Conservation (phyloP, 108 stramenopile species). For the Cyclotella sp. region DNA sequence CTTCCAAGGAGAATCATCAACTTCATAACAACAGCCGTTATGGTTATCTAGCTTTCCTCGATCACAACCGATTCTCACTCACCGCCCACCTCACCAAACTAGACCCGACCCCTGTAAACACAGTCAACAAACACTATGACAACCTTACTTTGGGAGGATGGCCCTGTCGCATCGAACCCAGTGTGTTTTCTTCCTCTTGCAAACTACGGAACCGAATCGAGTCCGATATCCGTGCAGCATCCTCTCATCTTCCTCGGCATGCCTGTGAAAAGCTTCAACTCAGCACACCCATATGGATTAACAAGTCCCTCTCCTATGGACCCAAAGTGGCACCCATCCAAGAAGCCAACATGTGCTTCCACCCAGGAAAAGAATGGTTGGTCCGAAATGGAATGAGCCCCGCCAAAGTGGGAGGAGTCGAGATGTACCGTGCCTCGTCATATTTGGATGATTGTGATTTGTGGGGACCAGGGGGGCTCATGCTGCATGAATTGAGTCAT, state of each 20-base stretch:
- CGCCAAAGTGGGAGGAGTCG: constrained; percentile 72
- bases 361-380: constrained; percentile 70
- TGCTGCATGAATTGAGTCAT: constrained; percentile 87
- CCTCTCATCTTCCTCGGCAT: constrained; percentile 55
- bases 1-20: too few relatives aligned
- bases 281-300: constrained; percentile 76
- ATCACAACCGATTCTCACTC: constrained; percentile 29
- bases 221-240: constrained; percentile 58
- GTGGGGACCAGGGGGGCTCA: constrained; percentile 84
- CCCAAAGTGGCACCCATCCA: constrained; percentile 67
- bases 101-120: constrained; percentile 65
- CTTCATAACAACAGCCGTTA: too few relatives aligned
- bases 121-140: constrained; percentile 69
- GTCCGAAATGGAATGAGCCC: constrained; percentile 60
- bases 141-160: constrained; percentile 62
- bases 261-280: constrained; percentile 53
- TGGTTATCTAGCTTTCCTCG: not conserved
- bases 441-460: constrained; percentile 69
- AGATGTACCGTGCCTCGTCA: constrained; percentile 62
- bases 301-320: constrained; percentile 66
- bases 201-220: constrained; percentile 46
- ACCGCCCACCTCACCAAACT: constrained; percentile 36
- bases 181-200: constrained; percentile 27
- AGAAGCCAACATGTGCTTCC: constrained; percentile 71
- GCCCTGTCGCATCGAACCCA: constrained; percentile 51